Evolutionary conservation across 2,329 filamentous ascomycete species (phyloP).

Genomic region (Magnaporthiopsis incrustans): DNA sequence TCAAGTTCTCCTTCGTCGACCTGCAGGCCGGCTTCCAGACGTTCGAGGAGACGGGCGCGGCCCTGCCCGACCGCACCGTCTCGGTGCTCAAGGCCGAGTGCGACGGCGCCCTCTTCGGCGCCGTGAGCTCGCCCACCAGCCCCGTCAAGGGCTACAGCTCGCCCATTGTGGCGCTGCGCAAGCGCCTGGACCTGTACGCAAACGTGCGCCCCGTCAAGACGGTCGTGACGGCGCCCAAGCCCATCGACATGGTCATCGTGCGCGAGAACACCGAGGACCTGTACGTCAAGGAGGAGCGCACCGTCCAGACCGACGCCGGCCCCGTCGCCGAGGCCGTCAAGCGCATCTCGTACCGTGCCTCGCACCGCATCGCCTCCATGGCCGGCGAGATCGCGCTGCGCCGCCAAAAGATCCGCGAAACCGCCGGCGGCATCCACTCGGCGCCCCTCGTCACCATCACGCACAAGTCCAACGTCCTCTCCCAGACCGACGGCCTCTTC

Average conservation of each 20-base stretch:
- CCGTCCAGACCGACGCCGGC: slow-evolving; percentile 54
- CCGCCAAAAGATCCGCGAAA: slow-evolving; percentile 69
- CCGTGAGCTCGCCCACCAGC: slow-evolving; percentile 83
- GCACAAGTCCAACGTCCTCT: slow-evolving; percentile 96
- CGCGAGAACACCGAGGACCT: slow-evolving; percentile 98
- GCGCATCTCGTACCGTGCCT: slow-evolving; percentile 83
- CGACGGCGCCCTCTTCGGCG: slow-evolving; percentile 92
- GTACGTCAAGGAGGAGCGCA: slow-evolving; percentile 95
- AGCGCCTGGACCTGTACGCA: slow-evolving; percentile 89
- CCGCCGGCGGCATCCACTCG: slow-evolving; percentile 53
- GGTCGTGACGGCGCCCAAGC: slow-evolving; percentile 53
- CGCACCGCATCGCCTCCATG: slow-evolving; percentile 80
- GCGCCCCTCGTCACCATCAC: slow-evolving; percentile 84
- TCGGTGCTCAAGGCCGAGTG: slow-evolving; percentile 84
- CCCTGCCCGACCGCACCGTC: slow-evolving; percentile 85
- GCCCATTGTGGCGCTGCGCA: slow-evolving; percentile 93
- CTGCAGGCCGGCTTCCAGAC: slow-evolving; percentile 89
- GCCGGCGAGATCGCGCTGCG: slow-evolving; percentile 90
- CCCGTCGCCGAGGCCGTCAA: slow-evolving; percentile 97
- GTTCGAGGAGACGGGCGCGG: slow-evolving; percentile 82
- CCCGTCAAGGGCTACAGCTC: slow-evolving; percentile 93
- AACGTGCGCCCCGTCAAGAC: slow-evolving; percentile 96
- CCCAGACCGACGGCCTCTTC: slow-evolving; percentile 95
- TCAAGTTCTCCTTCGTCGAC: slow-evolving; percentile 91
- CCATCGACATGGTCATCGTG: slow-evolving; percentile 95